These are phyloP conservation scores for Tulasnella sp. DNA, from an alignment of 768 basidiomycete species.

Conservation along the genomic window DNA sequence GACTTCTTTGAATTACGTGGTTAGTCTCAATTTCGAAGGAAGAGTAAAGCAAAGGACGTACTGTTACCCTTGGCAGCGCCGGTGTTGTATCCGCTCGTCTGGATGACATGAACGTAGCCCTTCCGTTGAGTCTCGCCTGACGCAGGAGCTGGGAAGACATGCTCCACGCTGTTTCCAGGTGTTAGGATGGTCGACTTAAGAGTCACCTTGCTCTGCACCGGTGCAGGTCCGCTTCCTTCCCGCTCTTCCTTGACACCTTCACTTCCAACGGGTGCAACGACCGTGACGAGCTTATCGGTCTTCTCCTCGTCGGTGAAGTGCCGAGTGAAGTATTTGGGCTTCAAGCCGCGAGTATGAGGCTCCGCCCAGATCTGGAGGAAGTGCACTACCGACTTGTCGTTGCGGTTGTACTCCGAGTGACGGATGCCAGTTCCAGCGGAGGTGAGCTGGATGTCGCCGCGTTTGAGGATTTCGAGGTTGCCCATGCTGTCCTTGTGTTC, in stretches of 20 bases:
- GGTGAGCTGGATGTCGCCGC: constrained; percentile 88
- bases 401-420: constrained; percentile 65
- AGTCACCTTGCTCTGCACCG: constrained; percentile 63
- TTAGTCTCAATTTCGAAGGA: background rate
- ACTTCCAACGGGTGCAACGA: constrained; percentile 70
- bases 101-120: constrained; percentile 81
- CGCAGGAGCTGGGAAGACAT: constrained; percentile 42
- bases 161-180: constrained; percentile 49
- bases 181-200: constrained; percentile 72
- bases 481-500: constrained; percentile 78
- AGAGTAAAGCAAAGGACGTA: background rate
- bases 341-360: constrained; percentile 48
- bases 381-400: constrained; percentile 43
- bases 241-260: constrained; percentile 57
- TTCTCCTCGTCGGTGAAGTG: constrained; percentile 83
- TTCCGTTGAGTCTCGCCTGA: constrained; percentile 42
- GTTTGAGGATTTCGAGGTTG: constrained; percentile 81
- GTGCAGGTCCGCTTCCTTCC: constrained; percentile 74
- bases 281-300: constrained; percentile 58
- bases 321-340: constrained; percentile 80
- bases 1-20: background rate
- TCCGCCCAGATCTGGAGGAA: constrained; percentile 69
- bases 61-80: constrained; percentile 47
- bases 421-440: constrained; percentile 88
- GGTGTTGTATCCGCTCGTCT: constrained; percentile 75